These are phyloP conservation scores for Carex cristatella DNA, from an alignment of 176 grass and related monocot genomes.

Conservation along the genomic window DNA sequence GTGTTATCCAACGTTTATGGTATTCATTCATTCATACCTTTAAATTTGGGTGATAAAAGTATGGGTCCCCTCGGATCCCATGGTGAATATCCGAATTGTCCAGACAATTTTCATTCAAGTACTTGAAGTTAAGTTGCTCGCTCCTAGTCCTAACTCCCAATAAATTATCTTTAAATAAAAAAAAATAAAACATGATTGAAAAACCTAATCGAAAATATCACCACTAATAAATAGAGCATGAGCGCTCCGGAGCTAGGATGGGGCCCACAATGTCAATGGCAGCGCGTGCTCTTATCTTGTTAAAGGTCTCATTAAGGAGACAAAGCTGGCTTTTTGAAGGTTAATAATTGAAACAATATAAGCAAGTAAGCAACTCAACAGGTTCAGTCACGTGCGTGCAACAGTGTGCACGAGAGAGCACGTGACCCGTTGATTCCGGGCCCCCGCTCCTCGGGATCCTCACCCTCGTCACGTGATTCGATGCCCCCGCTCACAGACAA, in stretches of 20 bases:
- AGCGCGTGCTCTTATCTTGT: slow-evolving; percentile 17
- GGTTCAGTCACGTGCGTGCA: slow-evolving; percentile 43
- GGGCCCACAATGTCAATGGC: slow-evolving; percentile 8
- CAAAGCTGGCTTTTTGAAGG: slow-evolving; percentile 22
- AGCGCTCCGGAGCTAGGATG: neutral
- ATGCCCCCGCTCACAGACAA: slow-evolving; percentile 23
- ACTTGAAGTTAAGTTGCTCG: neutral
- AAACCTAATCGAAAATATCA: neutral
- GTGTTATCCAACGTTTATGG: too few species aligned
- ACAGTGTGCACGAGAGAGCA: slow-evolving; percentile 59
- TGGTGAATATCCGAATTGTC: too few species aligned
- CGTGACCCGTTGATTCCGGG: slow-evolving; percentile 55
- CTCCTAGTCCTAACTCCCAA: neutral
- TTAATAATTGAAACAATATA: slow-evolving; percentile 23
- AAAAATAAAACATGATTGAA: neutral
- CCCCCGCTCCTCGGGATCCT: slow-evolving; percentile 49
- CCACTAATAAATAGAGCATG: neutral
- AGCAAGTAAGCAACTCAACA: neutral
- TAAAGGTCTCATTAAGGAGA: slow-evolving; percentile 27
- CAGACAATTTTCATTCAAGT: too few species aligned
- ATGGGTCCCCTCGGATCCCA: too few species aligned
- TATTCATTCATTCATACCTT: too few species aligned
- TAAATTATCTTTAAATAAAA: neutral
- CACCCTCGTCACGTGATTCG: slow-evolving; percentile 71
- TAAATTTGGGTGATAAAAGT: too few species aligned